Base-by-base conservation (phyloP, 108 stramenopile genomes). In the Cylindrotheca closterium region DNA sequence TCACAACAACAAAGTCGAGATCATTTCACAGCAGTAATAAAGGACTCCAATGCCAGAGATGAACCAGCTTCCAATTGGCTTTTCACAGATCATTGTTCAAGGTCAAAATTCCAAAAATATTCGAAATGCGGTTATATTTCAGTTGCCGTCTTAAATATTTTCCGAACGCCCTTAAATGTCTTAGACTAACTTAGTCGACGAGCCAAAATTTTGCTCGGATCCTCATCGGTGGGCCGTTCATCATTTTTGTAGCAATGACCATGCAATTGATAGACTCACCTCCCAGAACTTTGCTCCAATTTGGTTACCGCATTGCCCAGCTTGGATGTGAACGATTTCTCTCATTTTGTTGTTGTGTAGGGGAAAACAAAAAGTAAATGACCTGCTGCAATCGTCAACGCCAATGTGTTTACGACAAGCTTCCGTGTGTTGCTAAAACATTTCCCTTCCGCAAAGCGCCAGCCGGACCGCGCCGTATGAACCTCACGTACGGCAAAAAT, bases 321-420 rank as follows among this genome's bases (percentile, higher is more conserved):
- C 98, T 81, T 98, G 98, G 58, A 98, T 67, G 80, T 98, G 98
- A 70, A 98, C 96, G 79, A 98, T 97, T 84, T 98, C 97, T 68
- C 97, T 89, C 97, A 96, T 97, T 78, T 55, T 94, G 72, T 33
- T 51, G 55, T 55, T 25, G 25, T 55, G 27, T 5, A 51, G 51
- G 4, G 19, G n/a, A 51, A 21, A 10, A 5, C 4, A 51, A 17
- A 7, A 42, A 42, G 15, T 42, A 42, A 10, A 15, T 42, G 37
- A n/a, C 15, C 15, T 42, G 37, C 10, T 10, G 37, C 37, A 42
- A 42, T 42, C 37, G 37, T 42, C 37, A 10, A 42, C 37, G 37
- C 37, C 37, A 42, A 42, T 42, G 37, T 42, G 37, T 15, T 42
- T 42, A n/a, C n/a, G n/a, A n/a, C n/a, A n/a, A n/a, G n/a, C n/a